Conservation (phyloP, 2,329 filamentous ascomycete genomes). For the Talaromyces sp. region DNA sequence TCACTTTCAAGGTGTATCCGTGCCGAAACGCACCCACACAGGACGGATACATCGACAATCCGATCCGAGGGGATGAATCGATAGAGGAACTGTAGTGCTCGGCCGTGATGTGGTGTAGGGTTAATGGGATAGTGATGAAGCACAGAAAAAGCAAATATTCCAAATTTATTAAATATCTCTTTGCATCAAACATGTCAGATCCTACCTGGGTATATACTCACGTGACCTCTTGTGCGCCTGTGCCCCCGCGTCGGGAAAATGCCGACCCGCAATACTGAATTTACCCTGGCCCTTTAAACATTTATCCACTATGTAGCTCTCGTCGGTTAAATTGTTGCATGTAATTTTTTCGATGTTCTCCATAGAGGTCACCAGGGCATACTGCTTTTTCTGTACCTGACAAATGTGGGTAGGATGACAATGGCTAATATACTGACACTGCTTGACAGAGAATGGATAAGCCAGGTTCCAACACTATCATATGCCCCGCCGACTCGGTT, state of each 20-base stretch:
- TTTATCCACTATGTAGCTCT: neutral
- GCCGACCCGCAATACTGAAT: neutral
- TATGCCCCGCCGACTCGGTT: conserved; percentile 14
- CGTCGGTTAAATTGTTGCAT: conserved; percentile 43
- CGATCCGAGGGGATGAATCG: neutral
- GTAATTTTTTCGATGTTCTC: neutral
- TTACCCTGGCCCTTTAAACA: neutral
- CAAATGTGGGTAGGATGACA: conserved; percentile 41
- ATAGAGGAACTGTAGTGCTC: neutral
- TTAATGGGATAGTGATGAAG: neutral
- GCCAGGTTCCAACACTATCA: neutral
- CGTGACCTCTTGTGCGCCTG: neutral
- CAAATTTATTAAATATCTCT: too few relatives aligned
- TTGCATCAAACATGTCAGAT: too few relatives aligned
- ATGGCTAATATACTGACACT: neutral
- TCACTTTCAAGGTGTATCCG: neutral
- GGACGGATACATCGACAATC: neutral
- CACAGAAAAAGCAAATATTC: neutral
- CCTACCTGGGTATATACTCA: neutral
- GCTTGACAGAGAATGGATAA: neutral
- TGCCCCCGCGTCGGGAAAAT: neutral
- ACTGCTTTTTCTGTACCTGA: conserved; percentile 46
- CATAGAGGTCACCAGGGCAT: neutral
- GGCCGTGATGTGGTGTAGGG: neutral
- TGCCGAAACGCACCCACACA: neutral